Evolutionary conservation across 2,329 filamentous ascomycete genomes (phyloP).

Genomic region (Dryadomyces sulphureus): DNA sequence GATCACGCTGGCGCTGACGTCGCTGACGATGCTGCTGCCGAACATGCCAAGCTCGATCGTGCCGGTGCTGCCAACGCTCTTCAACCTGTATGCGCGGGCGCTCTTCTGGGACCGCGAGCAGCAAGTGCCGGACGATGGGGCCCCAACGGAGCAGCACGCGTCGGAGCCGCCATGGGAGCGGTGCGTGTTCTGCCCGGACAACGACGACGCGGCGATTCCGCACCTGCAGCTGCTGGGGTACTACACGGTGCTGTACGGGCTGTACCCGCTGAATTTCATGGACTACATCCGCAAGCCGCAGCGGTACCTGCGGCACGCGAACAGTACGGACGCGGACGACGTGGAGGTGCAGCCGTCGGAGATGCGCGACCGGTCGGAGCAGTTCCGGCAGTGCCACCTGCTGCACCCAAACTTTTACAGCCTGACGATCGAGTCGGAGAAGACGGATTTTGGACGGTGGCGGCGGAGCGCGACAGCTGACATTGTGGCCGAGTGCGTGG

Average conservation of each 20-base stretch:
- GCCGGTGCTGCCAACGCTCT: slow-evolving; percentile 54
- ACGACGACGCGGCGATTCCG: slow-evolving; percentile 46
- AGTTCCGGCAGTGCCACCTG: slow-evolving; percentile 56
- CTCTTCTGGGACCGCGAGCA: slow-evolving; percentile 60
- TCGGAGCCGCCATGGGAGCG: slow-evolving; percentile 42
- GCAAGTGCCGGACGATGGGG: slow-evolving; percentile 21
- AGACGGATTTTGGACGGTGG: slow-evolving; percentile 63
- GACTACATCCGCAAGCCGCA: slow-evolving; percentile 74
- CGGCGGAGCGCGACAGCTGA: slow-evolving; percentile 67
- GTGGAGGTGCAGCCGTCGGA: slow-evolving; percentile 67
- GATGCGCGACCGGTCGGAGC: slow-evolving; percentile 61
- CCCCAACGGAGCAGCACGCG: slow-evolving; percentile 1
- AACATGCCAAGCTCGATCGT: slow-evolving; percentile 63
- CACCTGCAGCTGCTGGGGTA: slow-evolving; percentile 48
- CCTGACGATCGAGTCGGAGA: slow-evolving; percentile 64
- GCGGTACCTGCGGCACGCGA: slow-evolving; percentile 59
- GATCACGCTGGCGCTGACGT: slow-evolving; percentile 60
- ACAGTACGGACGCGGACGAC: slow-evolving; percentile 55
- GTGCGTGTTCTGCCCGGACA: slow-evolving; percentile 43
- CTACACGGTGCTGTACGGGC: slow-evolving; percentile 68
- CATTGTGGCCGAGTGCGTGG: slow-evolving; percentile 66
- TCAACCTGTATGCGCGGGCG: slow-evolving; percentile 67
- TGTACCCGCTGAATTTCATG: slow-evolving; percentile 78
- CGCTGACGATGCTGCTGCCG: slow-evolving; percentile 67
- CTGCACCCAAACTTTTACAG: slow-evolving; percentile 77